Conservation (phyloP, 2,329 filamentous ascomycete species). For the Conoideocrella luteorostrata region DNA sequence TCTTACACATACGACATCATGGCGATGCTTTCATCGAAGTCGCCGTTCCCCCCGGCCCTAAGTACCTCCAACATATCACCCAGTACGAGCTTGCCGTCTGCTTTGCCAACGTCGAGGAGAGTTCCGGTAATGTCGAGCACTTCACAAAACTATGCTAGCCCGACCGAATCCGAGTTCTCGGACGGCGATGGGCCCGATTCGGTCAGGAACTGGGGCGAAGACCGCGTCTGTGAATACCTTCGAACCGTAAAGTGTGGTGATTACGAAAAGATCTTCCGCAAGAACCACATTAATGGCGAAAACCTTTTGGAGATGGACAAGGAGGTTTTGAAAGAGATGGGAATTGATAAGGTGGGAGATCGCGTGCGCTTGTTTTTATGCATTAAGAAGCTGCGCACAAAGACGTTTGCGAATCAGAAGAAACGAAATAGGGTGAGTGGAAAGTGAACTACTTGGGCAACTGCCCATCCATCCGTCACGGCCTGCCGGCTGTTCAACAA, state of each 20-base stretch:
- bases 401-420: slow-evolving; percentile 68
- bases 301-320: slow-evolving; percentile 97
- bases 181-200: slow-evolving; percentile 71
- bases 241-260: slow-evolving; percentile 86
- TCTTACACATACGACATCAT: slow-evolving; percentile 33
- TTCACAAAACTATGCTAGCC: slow-evolving; percentile 63
- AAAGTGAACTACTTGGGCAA: slow-evolving; percentile 3
- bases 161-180: slow-evolving; percentile 89
- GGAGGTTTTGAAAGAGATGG: slow-evolving; percentile 93
- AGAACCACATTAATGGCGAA: slow-evolving; percentile 96
- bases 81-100: slow-evolving; percentile 37
- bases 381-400: slow-evolving; percentile 76
- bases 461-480: background rate
- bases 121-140: slow-evolving; percentile 40
- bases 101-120: slow-evolving; percentile 46
- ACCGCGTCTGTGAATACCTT: slow-evolving; percentile 85
- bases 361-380: slow-evolving; percentile 83
- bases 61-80: slow-evolving; percentile 41
- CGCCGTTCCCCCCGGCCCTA: slow-evolving; percentile 55
- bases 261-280: slow-evolving; percentile 83
- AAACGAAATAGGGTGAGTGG: slow-evolving; percentile 74
- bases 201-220: slow-evolving; percentile 84
- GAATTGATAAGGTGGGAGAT: slow-evolving; percentile 95
- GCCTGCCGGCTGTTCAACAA: background rate
- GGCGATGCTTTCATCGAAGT: slow-evolving; percentile 75